phyloP scores from a whole-genome alignment of 495 filamentous ascomycete genomes.

The Niebla homalea region DNA sequence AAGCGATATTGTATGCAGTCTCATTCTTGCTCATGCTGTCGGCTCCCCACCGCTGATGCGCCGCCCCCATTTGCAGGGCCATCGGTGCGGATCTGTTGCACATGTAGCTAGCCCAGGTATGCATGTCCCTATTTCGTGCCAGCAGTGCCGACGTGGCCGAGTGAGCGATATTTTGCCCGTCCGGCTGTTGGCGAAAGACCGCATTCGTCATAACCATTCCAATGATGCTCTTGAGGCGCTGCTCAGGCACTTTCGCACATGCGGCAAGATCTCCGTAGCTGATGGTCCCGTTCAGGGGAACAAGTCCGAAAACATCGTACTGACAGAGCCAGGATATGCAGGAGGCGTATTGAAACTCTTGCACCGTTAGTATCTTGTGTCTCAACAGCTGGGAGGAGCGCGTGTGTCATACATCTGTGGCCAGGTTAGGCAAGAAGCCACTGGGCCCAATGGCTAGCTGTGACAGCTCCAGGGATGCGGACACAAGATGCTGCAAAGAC shows the following conservation, averaged over 20 bases:
- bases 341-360: constrained; percentile 17
- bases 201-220: constrained; percentile 27
- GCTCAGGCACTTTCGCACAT: constrained; percentile 14
- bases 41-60: constrained; percentile 13
- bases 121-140: constrained; percentile 8
- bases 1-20: constrained; percentile 22
- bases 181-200: constrained; percentile 17
- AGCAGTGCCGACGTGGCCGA: constrained; percentile 20
- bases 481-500: background rate
- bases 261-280: constrained; percentile 19
- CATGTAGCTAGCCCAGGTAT: constrained; percentile 19
- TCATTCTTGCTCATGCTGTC: constrained; percentile 10
- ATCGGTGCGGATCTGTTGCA: constrained; percentile 7
- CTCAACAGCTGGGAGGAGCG: background rate
- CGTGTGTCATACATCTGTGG: background rate
- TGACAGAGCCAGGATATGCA: constrained; percentile 19
- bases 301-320: constrained; percentile 17
- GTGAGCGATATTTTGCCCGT: constrained; percentile 14
- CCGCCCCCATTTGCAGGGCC: constrained; percentile 12
- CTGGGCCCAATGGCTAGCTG: background rate
- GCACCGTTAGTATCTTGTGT: background rate
- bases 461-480: background rate
- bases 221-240: constrained; percentile 17
- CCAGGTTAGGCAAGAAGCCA: background rate
- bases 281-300: constrained; percentile 18